Percentiles rank a stretch among this genome's conserved stretches.
Evolutionary conservation across 1,139 yeast genomes (phyloP).

Genomic region (Ogataea hybrid): DNA sequence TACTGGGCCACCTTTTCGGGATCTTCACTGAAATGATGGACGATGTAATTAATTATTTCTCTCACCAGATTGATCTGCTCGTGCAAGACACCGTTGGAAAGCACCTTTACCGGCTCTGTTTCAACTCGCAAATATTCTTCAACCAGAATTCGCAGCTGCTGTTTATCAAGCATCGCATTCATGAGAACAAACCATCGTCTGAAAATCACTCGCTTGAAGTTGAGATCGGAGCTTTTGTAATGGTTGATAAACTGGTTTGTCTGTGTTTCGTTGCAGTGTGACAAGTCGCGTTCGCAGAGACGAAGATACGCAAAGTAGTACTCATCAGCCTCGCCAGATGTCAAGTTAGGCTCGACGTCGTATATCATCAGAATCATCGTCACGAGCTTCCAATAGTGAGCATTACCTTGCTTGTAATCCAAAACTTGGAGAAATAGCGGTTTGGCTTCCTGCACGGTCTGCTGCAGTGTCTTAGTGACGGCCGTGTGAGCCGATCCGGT

Average conservation of each 20-base stretch:
- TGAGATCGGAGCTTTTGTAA: slow-evolving; percentile 17
- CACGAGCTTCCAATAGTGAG: slow-evolving; percentile 44
- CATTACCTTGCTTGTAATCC: slow-evolving; percentile 14
- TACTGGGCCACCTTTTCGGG: slow-evolving; percentile 11
- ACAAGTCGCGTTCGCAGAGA: slow-evolving; percentile 42
- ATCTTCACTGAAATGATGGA: slow-evolving; percentile 12
- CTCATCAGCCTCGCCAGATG: slow-evolving; percentile 20
- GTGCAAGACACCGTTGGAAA: slow-evolving; percentile 35
- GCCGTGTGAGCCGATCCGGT: slow-evolving; percentile 25
- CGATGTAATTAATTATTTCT: slow-evolving; percentile 30
- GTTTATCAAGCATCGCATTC: slow-evolving; percentile 35
- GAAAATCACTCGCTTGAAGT: slow-evolving; percentile 34
- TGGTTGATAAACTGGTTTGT: slow-evolving; percentile 33
- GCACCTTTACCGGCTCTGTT: slow-evolving; percentile 19
- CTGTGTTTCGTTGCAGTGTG: slow-evolving; percentile 20
- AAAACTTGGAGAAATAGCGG: slow-evolving; percentile 15
- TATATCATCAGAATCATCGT: slow-evolving; percentile 49
- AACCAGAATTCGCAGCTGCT: slow-evolving; percentile 21
- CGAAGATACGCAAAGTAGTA: slow-evolving; percentile 46
- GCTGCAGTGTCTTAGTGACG: slow-evolving; percentile 8
- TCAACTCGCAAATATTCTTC: slow-evolving; percentile 9
- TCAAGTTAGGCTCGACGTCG: slow-evolving; percentile 34
- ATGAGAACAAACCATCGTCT: slow-evolving; percentile 58
- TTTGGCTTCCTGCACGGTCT: not conserved
- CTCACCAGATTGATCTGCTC: slow-evolving; percentile 43